Evolutionary conservation across 176 grass and related monocot genomes (phyloP).

Genomic region (Bothriochloa decipiens): DNA sequence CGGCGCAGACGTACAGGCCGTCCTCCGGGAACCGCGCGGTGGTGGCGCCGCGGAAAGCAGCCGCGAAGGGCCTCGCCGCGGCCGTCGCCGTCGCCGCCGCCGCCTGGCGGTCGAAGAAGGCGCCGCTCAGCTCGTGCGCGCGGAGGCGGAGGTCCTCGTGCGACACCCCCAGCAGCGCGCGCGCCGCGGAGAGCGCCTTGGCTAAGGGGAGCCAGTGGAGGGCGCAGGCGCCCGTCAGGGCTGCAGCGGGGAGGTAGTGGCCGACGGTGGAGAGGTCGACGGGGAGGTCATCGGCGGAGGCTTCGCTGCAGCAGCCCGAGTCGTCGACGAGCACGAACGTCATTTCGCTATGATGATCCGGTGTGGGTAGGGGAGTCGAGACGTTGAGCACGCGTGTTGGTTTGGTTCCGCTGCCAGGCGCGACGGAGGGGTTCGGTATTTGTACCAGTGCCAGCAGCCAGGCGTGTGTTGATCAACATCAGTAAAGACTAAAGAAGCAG

Average conservation of each 20-base stretch:
- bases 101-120: not conserved
- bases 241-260: not conserved
- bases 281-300: not conserved
- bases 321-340: not conserved
- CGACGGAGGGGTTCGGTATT: not conserved
- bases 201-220: not conserved
- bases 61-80: not conserved
- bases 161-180: not conserved
- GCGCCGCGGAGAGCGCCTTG: not conserved
- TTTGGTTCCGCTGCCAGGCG: too few relatives aligned
- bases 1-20: constrained; percentile 22
- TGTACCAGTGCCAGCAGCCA: too few relatives aligned
- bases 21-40: constrained; percentile 10
- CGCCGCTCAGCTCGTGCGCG: not conserved
- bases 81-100: not conserved
- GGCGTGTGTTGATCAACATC: too few relatives aligned
- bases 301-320: not conserved
- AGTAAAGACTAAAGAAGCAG: too few relatives aligned
- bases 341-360: not conserved
- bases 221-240: too few relatives aligned
- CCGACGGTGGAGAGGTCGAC: not conserved
- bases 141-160: constrained; percentile 24
- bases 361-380: too few relatives aligned
- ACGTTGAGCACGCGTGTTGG: not conserved
- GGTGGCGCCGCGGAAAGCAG: too few relatives aligned